Evolutionary conservation across 768 basidiomycete species (phyloP), one percentile per base, ranked within the genome.

Genomic region (Boletus huronensis): DNA sequence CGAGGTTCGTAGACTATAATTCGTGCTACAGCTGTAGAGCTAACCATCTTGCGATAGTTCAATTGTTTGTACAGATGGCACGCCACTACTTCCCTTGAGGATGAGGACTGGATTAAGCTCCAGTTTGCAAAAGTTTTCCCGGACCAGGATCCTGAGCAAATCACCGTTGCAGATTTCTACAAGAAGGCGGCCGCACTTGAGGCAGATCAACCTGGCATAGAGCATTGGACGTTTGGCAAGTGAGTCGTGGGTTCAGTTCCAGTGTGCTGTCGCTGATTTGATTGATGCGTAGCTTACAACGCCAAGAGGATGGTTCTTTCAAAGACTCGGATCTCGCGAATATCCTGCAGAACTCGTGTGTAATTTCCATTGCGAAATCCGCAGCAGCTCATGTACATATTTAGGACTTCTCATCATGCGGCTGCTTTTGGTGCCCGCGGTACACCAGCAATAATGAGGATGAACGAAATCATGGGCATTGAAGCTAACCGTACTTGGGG

Each of bases 51-150:
- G 45, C 3, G 10, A 19, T 36, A 89, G 86, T 93, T 93, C 75
- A 93, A 93, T 62, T 87, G 87, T 61, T 72, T 93, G 52, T 93
- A 93, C 69, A 81, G 88, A 19, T 82, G 91, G 91, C 91, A 93
- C 43, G 85, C 91, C 1, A 91, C 90, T 0, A 89, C 87, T 0
- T 90, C 87, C 41, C 61, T 64, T 16, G 77, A 79, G 50, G 90
- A 92, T 50, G 90, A 88, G 64, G 69, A 82, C 52, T 92, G 88
- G 88, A 80, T 84, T 3, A 63, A 71, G 34, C 28, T 64, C 19
- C 68, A 82, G 17, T 82, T 88, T 61, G 58, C 61, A 28, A 52
- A 76, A 6, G 54, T 85, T 36, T 91, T 90, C 68, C 74, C 76
- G 0, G 79, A 72, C 4, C 82, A 82, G 60, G 54, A 74, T 0